phyloP scores from a whole-genome alignment of 2,329 filamentous ascomycete genomes.

The Penicillium aurantiogriseum region DNA sequence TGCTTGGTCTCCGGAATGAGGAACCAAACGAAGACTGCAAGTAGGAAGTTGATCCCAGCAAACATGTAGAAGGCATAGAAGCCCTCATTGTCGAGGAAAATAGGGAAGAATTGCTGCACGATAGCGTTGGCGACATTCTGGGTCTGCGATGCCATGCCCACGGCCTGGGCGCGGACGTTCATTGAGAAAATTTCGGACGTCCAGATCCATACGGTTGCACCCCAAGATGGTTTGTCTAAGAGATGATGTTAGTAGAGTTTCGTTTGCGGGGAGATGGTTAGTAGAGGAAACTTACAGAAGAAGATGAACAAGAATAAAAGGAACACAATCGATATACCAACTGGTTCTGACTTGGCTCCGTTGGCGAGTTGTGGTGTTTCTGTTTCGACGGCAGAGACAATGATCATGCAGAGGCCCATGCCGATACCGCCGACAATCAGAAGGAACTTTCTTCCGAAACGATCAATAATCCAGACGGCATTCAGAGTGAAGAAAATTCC shows the following conservation, averaged over 20 bases:
- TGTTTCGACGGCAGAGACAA: conserved; percentile 58
- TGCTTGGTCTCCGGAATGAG: conserved; percentile 54
- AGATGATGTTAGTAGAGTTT: conserved; percentile 24
- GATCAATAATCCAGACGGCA: conserved; percentile 70
- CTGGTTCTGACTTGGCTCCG: conserved; percentile 57
- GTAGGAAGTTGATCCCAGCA: conserved; percentile 51
- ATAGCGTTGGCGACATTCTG: conserved; percentile 66
- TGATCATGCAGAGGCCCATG: conserved; percentile 69
- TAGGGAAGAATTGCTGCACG: conserved; percentile 69
- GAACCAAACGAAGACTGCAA: conserved; percentile 53
- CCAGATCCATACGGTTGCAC: conserved; percentile 70
- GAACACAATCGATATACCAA: conserved; percentile 68
- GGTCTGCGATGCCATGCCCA: conserved; percentile 63
- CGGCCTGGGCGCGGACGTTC: conserved; percentile 69
- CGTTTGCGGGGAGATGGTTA: conserved; percentile 9
- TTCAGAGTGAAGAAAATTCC: conserved; percentile 72
- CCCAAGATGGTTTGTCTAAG: conserved; percentile 66
- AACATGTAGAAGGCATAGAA: conserved; percentile 60
- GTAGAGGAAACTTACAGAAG: conserved; percentile 32
- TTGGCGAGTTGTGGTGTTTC: conserved; percentile 53
- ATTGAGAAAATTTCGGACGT: conserved; percentile 68
- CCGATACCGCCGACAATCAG: conserved; percentile 67
- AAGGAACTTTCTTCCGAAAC: conserved; percentile 68
- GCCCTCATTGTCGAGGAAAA: conserved; percentile 60
- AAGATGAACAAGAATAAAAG: conserved; percentile 64